Base-by-base conservation (phyloP, 2,329 filamentous ascomycete genomes). In the Thielaviopsis ethacetica region DNA sequence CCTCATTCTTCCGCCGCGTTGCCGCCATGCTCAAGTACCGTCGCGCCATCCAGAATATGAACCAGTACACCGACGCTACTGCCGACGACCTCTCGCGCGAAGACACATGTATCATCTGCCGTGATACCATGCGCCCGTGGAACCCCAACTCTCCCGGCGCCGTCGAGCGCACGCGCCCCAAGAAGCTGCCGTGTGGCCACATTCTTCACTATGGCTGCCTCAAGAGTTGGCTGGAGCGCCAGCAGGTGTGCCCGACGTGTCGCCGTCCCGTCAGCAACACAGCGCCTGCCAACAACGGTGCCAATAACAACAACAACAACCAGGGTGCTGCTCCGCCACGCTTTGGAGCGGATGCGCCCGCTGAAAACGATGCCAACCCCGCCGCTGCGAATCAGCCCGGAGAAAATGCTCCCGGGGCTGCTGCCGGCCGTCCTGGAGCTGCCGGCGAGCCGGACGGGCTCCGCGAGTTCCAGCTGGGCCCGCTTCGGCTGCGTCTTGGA, bases 241-340 rank as follows among this genome's bases (percentile, higher is more conserved):
- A 98, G 70, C 93, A 98, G 72, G 91, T 95, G 38, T 98, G 93
- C 68, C 93, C 93, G 6, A 98, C 90, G 2, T 98, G 93, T 69
- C 83, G 93, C 65, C 81, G 87, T 56, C 84, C 91, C 17, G 93
- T 95, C 17, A 27, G 26, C 26, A 27, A 27, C 26, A 27, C 26
- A 4, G 26, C 26, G 26, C 26, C 26, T 9, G 26, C 9, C 9
- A 67, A 67, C 47, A 59, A 56, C 52, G 57, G 12, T 34, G 57
- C 44, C 17, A n/a, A 63, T 59, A 21, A 64, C 22, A 61, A 63
- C 51, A 65, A 63, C 54, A 49, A 24, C 59, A 61, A 17, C 24
- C 27, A 24, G 9, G 26, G 26, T 27, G 26, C 26, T 4, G 26
- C 26, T 9, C 9, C 9, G 26, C 26, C 26, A 9, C 26, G 26